Evolutionary conservation across 768 basidiomycete genomes (phyloP).

Genomic region (Agrocybe chaxingu): DNA sequence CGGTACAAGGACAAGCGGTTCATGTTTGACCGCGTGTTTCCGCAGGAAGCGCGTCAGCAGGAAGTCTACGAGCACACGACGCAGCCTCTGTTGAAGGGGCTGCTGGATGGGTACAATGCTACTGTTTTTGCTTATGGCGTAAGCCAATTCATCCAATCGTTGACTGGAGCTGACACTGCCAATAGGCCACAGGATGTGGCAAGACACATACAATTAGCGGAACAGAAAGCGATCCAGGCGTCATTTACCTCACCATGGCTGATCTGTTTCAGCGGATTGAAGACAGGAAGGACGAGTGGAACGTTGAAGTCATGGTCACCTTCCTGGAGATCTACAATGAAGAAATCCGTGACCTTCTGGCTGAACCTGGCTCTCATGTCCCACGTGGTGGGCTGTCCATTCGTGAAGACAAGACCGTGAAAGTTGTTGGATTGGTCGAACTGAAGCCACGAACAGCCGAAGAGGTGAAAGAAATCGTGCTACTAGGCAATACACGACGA

Average conservation of each 20-base stretch:
- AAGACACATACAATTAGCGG: constrained; percentile 99
- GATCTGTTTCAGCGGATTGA: constrained; percentile 94
- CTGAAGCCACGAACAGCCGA: constrained; percentile 79
- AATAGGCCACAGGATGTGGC: constrained; percentile 98
- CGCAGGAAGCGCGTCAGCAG: constrained; percentile 74
- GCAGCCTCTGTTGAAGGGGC: constrained; percentile 76
- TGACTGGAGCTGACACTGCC: constrained; percentile 2
- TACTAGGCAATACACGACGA: constrained; percentile 82
- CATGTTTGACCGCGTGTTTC: constrained; percentile 94
- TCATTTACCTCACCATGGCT: constrained; percentile 96
- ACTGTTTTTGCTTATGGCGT: constrained; percentile 99
- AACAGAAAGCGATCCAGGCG: constrained; percentile 80
- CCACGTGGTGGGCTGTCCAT: constrained; percentile 88
- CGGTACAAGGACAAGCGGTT: constrained; percentile 96
- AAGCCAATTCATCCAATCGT: constrained; percentile 26
- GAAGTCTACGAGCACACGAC: constrained; percentile 88
- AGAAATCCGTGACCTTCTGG: constrained; percentile 92
- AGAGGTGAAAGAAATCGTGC: constrained; percentile 92
- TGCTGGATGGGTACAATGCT: constrained; percentile 93
- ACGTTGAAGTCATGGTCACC: constrained; percentile 85
- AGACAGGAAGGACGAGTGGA: constrained; percentile 81
- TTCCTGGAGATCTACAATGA: constrained; percentile 99
- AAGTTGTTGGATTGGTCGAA: constrained; percentile 83
- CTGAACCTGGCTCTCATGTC: constrained; percentile 58
- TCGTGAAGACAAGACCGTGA: constrained; percentile 92